Percentiles rank a stretch among this genome's conserved stretches.
These are phyloP conservation scores for Cutaneotrichosporon sp. DNA, from an alignment of 1,284 basidiomycete genomes.

Conservation along the genomic window DNA sequence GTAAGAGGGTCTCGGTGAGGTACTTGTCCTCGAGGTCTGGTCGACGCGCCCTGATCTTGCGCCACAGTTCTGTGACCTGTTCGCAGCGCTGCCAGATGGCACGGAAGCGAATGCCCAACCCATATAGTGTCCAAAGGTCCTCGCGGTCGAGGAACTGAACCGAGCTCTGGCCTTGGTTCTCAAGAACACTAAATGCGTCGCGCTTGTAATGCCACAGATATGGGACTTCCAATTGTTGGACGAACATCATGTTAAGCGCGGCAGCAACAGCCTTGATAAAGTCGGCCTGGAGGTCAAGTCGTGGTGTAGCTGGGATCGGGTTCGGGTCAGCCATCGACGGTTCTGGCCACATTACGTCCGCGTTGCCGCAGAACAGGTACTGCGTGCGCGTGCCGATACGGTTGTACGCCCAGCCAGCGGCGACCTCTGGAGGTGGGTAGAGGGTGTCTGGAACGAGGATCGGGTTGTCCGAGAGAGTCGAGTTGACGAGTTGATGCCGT, in stretches of 20 bases:
- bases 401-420: slow-evolving; percentile 82
- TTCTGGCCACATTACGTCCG: slow-evolving; percentile 28
- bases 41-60: slow-evolving; percentile 43
- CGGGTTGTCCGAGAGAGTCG: slow-evolving; percentile 66
- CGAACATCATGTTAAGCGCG: slow-evolving; percentile 77
- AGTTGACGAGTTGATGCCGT: slow-evolving; percentile 90
- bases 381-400: slow-evolving; percentile 76
- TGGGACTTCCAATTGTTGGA: slow-evolving; percentile 84
- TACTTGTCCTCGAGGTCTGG: slow-evolving; percentile 41
- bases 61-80: slow-evolving; percentile 62
- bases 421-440: slow-evolving; percentile 58
- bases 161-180: slow-evolving; percentile 34
- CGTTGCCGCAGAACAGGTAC: slow-evolving; percentile 45
- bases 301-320: slow-evolving; percentile 43
- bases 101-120: slow-evolving; percentile 78
- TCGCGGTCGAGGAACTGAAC: slow-evolving; percentile 65
- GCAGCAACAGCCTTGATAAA: slow-evolving; percentile 75
- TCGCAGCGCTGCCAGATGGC: slow-evolving; percentile 71
- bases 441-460: slow-evolving; percentile 58
- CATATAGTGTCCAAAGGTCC: slow-evolving; percentile 83
- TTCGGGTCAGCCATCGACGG: slow-evolving; percentile 49
- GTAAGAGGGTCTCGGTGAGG: slow-evolving; percentile 32
- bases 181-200: slow-evolving; percentile 53
- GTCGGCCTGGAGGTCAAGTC: slow-evolving; percentile 59
- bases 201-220: slow-evolving; percentile 92